Base-by-base conservation (phyloP, 1,284 basidiomycete genomes). In the Cryptococcus sp. region DNA sequence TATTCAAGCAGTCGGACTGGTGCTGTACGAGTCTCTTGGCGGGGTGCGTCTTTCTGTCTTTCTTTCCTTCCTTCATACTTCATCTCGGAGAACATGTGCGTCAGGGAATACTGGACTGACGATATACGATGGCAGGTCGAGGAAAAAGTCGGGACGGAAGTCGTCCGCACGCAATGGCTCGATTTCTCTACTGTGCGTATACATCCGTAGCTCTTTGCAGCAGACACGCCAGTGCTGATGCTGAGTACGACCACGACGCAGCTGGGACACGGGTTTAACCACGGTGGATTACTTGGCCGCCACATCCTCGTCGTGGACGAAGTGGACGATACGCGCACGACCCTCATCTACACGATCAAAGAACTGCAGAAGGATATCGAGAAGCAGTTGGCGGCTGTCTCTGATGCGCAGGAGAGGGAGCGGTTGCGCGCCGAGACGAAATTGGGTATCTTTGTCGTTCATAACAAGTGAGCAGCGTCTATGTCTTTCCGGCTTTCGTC, bases 241-340 rank as follows among this genome's bases (percentile, higher is more conserved):
- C 8, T 35, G 30, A 35, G 25, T 25, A 6, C 25, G 25, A 25
- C 25, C 42, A 45, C n/a, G 19, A 35, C 25, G 3, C 55, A 76
- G 74, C 72, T 78, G 52, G 76, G 77, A 50, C 66, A 65, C 54
- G 72, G 71, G 52, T 68, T 74, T 64, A 68, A 56, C 48, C 73
- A 73, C 50, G 77, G 78, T 38, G 78, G 77, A n/a, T 81, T 97
- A 15, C 78, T 94, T 40, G 93, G 93, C 45, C 84, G 88, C 63
- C 81, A 85, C 52, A 89, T 87, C 55, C 81, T 97, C 54, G 89
- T 97, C 62, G 86, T 97, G 52, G 93, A 97, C 73, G 93, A 96
- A 79, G 87, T 96, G 38, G 93, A 96, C 72, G 93, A 96, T 77
- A 90, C 92, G 13, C 87, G 93, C 66, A 93, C 90, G 76, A 94